Conservation (phyloP, 257 asterid species). For the Thymus mandschuricus region DNA sequence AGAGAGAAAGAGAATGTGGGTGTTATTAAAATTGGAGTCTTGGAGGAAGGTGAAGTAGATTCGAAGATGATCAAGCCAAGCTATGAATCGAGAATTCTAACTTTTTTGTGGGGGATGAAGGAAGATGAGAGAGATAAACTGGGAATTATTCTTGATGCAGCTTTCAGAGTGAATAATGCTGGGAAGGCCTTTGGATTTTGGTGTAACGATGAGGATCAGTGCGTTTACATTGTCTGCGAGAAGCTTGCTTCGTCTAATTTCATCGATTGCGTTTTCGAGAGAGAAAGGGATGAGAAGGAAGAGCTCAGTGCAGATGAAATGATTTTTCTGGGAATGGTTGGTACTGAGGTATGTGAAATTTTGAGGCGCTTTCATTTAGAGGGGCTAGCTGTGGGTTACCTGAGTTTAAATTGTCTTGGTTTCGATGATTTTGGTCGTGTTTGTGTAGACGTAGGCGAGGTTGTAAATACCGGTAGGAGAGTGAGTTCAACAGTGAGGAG, state of each 20-base stretch:
- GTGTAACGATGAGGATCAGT: slow-evolving; percentile 54
- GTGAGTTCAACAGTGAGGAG: slow-evolving; percentile 24
- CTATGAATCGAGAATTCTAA: slow-evolving; percentile 62
- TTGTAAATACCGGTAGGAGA: slow-evolving; percentile 53
- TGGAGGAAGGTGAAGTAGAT: slow-evolving; percentile 36
- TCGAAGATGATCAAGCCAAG: slow-evolving; percentile 44
- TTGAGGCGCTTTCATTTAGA: slow-evolving; percentile 64
- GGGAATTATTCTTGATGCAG: slow-evolving; percentile 40
- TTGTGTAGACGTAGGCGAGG: slow-evolving; percentile 57
- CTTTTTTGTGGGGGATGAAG: slow-evolving; percentile 52
- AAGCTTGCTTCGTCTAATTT: slow-evolving; percentile 42
- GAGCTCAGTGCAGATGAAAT: slow-evolving; percentile 36
- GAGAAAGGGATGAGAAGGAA: slow-evolving; percentile 34
- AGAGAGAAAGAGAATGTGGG: slow-evolving; percentile 56
- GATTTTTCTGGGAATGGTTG: slow-evolving; percentile 49
- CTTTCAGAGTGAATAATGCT: slow-evolving; percentile 46
- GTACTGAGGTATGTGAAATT: slow-evolving; percentile 68
- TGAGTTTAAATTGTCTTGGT: slow-evolving; percentile 54
- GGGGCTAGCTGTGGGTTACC: slow-evolving; percentile 63
- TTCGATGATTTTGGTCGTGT: slow-evolving; percentile 59
- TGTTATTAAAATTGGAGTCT: slow-evolving; percentile 59
- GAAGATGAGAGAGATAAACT: slow-evolving; percentile 51
- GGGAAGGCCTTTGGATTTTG: slow-evolving; percentile 80
- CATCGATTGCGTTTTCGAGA: slow-evolving; percentile 32
- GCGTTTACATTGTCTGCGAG: slow-evolving; percentile 62